These are phyloP conservation scores for Trichomonascaceae sp. DNA, from an alignment of 1,139 yeast genomes.

Conservation along the genomic window DNA sequence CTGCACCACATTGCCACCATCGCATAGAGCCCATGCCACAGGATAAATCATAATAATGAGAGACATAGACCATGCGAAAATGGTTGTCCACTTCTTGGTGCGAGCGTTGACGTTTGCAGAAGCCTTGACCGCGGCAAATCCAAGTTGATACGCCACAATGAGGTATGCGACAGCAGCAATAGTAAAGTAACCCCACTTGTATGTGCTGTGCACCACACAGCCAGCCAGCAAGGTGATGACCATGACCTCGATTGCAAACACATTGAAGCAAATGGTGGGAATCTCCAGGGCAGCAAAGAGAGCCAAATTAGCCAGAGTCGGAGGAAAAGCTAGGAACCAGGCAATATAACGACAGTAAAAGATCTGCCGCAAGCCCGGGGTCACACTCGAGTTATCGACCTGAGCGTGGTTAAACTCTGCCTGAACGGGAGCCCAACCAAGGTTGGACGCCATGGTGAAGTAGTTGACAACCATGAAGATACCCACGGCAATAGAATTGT, in stretches of 20 bases:
- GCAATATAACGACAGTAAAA: conserved; percentile 55
- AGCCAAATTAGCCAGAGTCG: conserved; percentile 36
- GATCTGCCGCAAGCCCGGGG: conserved; percentile 41
- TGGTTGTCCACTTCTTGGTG: conserved; percentile 7
- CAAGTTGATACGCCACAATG: conserved; percentile 14
- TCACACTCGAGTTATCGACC: conserved; percentile 21
- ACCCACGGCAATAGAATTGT: conserved; percentile 35
- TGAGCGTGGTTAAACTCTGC: conserved; percentile 45
- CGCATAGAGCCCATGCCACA: conserved; percentile 48
- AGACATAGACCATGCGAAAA: conserved; percentile 18
- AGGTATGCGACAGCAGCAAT: conserved; percentile 24
- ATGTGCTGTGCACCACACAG: conserved; percentile 38
- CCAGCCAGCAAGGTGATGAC: conserved; percentile 46
- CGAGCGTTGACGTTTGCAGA: conserved; percentile 9
- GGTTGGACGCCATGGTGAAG: conserved; percentile 52
- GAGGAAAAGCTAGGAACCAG: conserved; percentile 54
- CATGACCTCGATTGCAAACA: conserved; percentile 36
- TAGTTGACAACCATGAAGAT: conserved; percentile 39
- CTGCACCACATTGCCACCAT: conserved; percentile 55
- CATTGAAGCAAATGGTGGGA: conserved; percentile 28
- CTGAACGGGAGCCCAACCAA: conserved; percentile 46
- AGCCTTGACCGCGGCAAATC: conserved; percentile 11
- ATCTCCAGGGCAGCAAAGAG: conserved; percentile 32
- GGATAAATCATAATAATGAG: conserved; percentile 41
- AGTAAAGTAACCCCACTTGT: conserved; percentile 55